phyloP scores from a whole-genome alignment of 306 rosid genomes.

The Quercus alba region DNA sequence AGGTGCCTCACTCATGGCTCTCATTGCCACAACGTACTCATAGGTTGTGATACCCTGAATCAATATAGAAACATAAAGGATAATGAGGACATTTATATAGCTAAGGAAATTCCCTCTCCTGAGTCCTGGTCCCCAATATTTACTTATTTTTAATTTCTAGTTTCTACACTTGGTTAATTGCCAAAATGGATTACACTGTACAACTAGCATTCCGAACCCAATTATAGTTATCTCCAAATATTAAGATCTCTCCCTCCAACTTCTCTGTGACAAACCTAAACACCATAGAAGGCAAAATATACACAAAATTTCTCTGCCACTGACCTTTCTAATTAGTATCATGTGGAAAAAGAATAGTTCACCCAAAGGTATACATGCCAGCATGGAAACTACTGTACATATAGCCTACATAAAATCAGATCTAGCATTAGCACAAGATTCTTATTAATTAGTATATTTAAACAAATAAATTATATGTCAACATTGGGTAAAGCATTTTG shows the following conservation, averaged over 20 bases:
- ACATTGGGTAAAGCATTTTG: constrained; percentile 13
- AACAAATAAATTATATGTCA: constrained; percentile 9
- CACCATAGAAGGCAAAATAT: constrained; percentile 19
- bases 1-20: constrained; percentile 89
- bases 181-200: background rate
- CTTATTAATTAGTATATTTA: constrained; percentile 11
- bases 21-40: constrained; percentile 94
- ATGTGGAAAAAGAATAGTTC: constrained; percentile 98
- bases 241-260: constrained; percentile 16
- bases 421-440: constrained; percentile 27
- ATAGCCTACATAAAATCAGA: constrained; percentile 57
- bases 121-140: background rate
- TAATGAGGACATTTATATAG: constrained; percentile 7
- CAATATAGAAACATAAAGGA: constrained; percentile 19
- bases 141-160: background rate
- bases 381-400: constrained; percentile 84
- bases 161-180: background rate
- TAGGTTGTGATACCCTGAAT: constrained; percentile 94
- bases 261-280: constrained; percentile 11
- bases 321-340: constrained; percentile 93
- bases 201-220: constrained; percentile 1
- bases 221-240: constrained; percentile 1
- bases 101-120: background rate
- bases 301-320: constrained; percentile 36
- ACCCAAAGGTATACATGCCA: constrained; percentile 89